Base-by-base conservation (phyloP, 2,329 filamentous ascomycete genomes). In the Amylocarpus encephaloides region DNA sequence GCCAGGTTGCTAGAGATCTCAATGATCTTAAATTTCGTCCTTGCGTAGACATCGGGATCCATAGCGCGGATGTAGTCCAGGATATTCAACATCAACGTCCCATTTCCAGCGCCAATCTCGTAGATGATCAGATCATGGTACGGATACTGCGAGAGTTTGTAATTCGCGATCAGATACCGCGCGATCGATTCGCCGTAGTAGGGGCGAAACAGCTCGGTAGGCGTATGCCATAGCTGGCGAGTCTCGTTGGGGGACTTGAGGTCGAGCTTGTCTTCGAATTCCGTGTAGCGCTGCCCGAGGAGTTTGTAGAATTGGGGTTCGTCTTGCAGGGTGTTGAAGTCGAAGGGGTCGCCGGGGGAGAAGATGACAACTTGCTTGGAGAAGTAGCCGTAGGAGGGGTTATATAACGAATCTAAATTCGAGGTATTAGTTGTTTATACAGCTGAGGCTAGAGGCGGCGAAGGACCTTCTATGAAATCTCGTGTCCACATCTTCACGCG, bases 101-200 rank as follows among this genome's bases (percentile, higher is more conserved):
- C 93, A 63, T 95, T 92, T 62, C 93, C 93, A 35, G 93, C 93
- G 46, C 93, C 93, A 86, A 98, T 95, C 68, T 98, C 93, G 77
- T 96, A 98, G 68, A 98, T 94, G 62, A 95, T 88, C 46, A 98
- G 79, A 70, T 98, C 93, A 70, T 96, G 85, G 73, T 97, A 96
- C 2, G 93, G 93, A 67, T 93, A 97, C 49, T 89, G 81, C 40
- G 88, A 88, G 66, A 96, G 81, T 67, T 93, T 90, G 77, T 98
- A 98, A 73, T 98, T 96, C 59, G 88, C 85, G 59, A 97, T 84
- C 40, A 98, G 80, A 68, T 97, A 96, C 16, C 92, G 85, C n/a
- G 92, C 93, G 59, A 98, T 88, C 32, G 93, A 88, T 74, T 98
- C 91, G 65, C 92, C 94, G 67, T 98, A 98, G 70, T 92, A 94